phyloP scores from a whole-genome alignment of 129 eudicot species.

The Centrapalus pauciflorus region DNA sequence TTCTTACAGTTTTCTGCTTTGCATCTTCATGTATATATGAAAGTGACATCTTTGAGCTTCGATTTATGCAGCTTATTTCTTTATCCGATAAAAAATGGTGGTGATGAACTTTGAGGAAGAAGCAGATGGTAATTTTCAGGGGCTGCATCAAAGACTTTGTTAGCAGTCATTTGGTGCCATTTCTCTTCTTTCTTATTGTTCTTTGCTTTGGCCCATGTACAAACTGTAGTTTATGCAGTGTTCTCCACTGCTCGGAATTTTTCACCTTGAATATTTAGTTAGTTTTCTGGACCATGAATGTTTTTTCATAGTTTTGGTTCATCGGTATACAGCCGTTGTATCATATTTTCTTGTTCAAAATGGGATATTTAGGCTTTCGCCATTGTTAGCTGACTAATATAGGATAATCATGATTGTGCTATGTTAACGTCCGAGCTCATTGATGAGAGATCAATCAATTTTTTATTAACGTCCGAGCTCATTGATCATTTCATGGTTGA shows the following conservation, averaged over 20 bases:
- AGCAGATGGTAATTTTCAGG: constrained; percentile 12
- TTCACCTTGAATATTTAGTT: not conserved
- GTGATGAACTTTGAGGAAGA: constrained; percentile 24
- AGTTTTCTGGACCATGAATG: constrained; percentile 12
- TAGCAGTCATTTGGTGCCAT: constrained; percentile 1
- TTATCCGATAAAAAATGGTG: constrained; percentile 46
- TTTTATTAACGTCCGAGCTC: too few relatives aligned
- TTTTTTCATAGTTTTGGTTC: constrained; percentile 23
- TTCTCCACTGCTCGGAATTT: constrained; percentile 25
- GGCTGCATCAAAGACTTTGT: constrained; percentile 13
- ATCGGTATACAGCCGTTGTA: constrained; percentile 13
- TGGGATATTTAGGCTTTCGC: not conserved
- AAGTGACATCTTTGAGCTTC: constrained; percentile 2
- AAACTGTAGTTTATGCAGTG: constrained; percentile 28
- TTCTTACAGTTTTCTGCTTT: not conserved
- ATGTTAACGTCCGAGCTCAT: not conserved
- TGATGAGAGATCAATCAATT: not conserved
- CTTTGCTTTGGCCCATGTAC: constrained; percentile 3
- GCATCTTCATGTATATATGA: not conserved
- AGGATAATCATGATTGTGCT: not conserved
- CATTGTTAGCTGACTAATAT: constrained; percentile 1
- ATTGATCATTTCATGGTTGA: too few relatives aligned
- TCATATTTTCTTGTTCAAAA: constrained; percentile 17
- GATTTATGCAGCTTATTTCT: constrained; percentile 50
- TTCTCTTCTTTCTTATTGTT: not conserved